These are phyloP conservation scores for Chrysanthemum seticuspe DNA, from an alignment of 129 eudicot species.

Conservation along the genomic window DNA sequence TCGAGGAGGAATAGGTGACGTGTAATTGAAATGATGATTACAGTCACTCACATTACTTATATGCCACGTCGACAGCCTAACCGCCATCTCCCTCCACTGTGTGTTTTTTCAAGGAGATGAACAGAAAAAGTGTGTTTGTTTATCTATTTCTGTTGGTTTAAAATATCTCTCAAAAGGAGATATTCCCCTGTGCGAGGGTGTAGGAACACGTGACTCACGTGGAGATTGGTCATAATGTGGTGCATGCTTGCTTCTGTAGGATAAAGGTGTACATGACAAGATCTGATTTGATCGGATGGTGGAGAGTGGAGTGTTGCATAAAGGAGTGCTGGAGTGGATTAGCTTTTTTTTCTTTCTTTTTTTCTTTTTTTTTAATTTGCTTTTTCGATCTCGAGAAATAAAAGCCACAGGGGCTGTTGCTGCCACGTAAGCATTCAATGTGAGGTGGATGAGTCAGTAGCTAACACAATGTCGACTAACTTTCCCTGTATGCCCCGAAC, in stretches of 20 bases:
- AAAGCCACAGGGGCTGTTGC: neutral
- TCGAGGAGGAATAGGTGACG: too few relatives aligned
- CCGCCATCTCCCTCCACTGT: slow-evolving; percentile 45
- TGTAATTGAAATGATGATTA: too few relatives aligned
- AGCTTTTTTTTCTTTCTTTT: neutral
- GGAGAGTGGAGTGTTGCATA: neutral
- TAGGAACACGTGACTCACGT: neutral
- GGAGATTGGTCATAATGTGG: too few relatives aligned
- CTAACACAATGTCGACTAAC: too few relatives aligned
- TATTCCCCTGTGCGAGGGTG: neutral
- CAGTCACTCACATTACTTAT: too few relatives aligned
- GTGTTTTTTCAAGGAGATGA: neutral
- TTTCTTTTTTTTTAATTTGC: neutral
- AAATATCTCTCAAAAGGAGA: slow-evolving; percentile 10
- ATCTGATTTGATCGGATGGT: neutral
- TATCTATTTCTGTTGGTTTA: slow-evolving; percentile 41
- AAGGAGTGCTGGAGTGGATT: neutral
- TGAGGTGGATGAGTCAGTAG: too few relatives aligned
- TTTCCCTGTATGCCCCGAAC: too few relatives aligned
- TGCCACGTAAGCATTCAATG: neutral
- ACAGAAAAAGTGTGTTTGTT: neutral
- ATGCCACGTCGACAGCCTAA: slow-evolving; percentile 55
- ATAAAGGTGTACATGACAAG: neutral
- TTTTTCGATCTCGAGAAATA: neutral
- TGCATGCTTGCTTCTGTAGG: neutral